phyloP scores from a whole-genome alignment of 768 basidiomycete genomes.

The Panaeolus cyanescens region DNA sequence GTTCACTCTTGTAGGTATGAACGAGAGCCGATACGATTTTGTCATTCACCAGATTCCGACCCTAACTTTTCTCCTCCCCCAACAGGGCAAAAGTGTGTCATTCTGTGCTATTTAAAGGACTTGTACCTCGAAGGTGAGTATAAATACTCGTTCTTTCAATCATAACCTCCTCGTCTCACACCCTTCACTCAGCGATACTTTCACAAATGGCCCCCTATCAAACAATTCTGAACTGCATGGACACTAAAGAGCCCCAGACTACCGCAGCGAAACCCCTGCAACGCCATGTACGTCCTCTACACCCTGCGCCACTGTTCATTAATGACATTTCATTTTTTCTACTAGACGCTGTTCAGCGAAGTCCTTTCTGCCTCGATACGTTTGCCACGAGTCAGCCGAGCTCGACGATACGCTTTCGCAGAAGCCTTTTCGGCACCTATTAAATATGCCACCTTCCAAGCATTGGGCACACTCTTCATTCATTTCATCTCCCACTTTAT shows the following conservation, averaged over 20 bases:
- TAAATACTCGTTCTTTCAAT: slow-evolving; percentile 3
- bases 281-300: slow-evolving; percentile 7
- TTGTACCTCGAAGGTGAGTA: not conserved
- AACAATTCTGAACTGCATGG: slow-evolving; percentile 11
- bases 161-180: not conserved
- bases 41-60: slow-evolving; percentile 1
- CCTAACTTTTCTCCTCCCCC: not conserved
- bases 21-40: not conserved
- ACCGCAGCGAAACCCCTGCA: slow-evolving; percentile 8
- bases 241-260: slow-evolving; percentile 9
- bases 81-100: not conserved
- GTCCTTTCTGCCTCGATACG: not conserved
- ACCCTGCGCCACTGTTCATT: not conserved
- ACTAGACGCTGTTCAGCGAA: not conserved
- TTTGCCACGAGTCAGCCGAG: not conserved
- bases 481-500: slow-evolving; percentile 5
- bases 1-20: not conserved
- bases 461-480: slow-evolving; percentile 22
- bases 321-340: not conserved
- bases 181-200: not conserved
- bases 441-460: slow-evolving; percentile 31
- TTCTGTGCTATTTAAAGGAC: not conserved
- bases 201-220: slow-evolving; percentile 13
- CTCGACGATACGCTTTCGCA: slow-evolving; percentile 12
- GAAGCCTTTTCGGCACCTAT: slow-evolving; percentile 27